Evolutionary conservation across 2,329 filamentous ascomycete genomes (phyloP), one percentile per base, ranked within the genome.

Genomic region (Calonectria pseudoreteaudii): DNA sequence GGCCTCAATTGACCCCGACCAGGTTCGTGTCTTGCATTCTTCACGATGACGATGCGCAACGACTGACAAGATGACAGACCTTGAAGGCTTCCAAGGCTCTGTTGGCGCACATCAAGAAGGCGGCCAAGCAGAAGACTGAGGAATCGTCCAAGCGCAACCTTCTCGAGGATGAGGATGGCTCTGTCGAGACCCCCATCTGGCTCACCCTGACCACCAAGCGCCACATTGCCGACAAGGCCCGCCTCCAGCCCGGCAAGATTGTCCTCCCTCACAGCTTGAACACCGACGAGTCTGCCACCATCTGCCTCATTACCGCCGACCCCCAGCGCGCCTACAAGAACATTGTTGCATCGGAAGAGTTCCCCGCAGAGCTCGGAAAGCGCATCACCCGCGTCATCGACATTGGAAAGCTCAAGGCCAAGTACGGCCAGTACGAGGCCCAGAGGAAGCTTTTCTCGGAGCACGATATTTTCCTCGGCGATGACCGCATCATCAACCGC

Each of bases 401-500:
- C 80, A 87, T 96, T 78, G 90, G 90, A 80, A 98, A 98, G 85
- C 89, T 99, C 75, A 87, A 87, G 82, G 90, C 93, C 79, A 96
- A 97, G 87, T 98, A 94, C 90, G 93, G 94, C 88, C 91, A 94
- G 74, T 99, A 95, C 86, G 97, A 99, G 87, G 92, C 92, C 68
- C 93, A 94, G 85, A 90, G 97, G 77, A 95, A 97, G 84, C 90
- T 99, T 44, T 91, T 93, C 75, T 88, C 92, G 56, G 95, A 98
- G 84, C 95, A 98, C 85, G 97, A 98, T 83, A 87, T 98, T 71
- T 98, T 99, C 87, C 90, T 99, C 71, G 96, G 94, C 67, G 97
- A 99, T 84, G 94, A 98, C 82, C 90, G 97, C 64, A 94, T 99
- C 80, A 88, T 93, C 82, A 93, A 90, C 83, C 87, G 89, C 34